Base-by-base conservation (phyloP, 306 rosid genomes). In the Vicia faba region DNA sequence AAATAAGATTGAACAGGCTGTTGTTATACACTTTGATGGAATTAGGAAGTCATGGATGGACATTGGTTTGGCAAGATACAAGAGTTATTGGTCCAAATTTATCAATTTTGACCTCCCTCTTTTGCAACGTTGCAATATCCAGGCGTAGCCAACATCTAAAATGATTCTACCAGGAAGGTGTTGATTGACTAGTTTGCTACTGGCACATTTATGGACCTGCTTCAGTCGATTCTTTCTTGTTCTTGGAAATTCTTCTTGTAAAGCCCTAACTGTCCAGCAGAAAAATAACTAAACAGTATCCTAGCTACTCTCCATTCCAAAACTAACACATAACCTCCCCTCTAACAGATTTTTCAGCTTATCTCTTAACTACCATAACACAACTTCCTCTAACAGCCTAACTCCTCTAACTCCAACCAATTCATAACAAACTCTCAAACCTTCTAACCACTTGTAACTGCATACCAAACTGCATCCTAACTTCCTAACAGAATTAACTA, bases 41-140 rank as follows among this genome's bases (percentile, higher is more conserved):
- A 82, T 85, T 36, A 83, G 89, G 84, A 95, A 95, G 79, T 97
- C 99, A 3, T 95, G 99, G 99, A 61, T 88, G 77, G 99, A 95
- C 45, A 80, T 91, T 58, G 92, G 84, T 7, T 49, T 84, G 69
- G 92, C 84, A 61, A 84, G 83, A 75, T 85, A 91, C 75, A 91
- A 71, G 74, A 66, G 67, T 62, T 88, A 85, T 61, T 95, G 99
- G 99, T 82, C 70, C 77, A 87, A 79, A 78, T 75, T 74, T 76
- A 66, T 91, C 26, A 78, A 84, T 51, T 85, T 79, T 51, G 87
- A 86, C 50, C 78, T 67, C 75, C 86, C 88, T 64, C 62, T 88
- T 71, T 77, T 95, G 89, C 89, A 75, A 73, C 89, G 83, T 45
- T 95, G 99, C 91, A 95, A 95, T 79, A 78, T 95, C 58, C 97